Conservation (phyloP, 768 basidiomycete species). For the Sporobolomyces roseus region DNA sequence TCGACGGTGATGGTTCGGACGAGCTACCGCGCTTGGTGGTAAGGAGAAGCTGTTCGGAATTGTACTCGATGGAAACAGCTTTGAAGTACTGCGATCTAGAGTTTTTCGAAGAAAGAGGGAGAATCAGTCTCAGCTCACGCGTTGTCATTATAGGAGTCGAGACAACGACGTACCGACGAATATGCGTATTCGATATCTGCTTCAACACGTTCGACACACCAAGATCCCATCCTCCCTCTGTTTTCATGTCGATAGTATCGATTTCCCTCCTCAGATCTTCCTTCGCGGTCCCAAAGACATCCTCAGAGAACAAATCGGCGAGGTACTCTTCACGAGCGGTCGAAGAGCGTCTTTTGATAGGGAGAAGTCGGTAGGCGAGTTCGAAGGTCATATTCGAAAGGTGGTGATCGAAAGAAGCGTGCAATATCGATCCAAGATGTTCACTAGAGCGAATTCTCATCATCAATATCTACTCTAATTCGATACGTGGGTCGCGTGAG, state of each 20-base stretch:
- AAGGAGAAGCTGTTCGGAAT: not conserved
- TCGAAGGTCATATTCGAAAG: conserved; percentile 9
- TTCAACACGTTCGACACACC: not conserved
- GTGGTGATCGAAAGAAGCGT: conserved; percentile 10
- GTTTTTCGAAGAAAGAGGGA: not conserved
- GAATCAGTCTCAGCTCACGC: not conserved
- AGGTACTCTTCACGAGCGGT: not conserved
- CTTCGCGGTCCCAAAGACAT: not conserved
- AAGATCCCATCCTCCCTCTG: not conserved
- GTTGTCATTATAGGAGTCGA: not conserved
- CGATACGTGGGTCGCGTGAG: not conserved
- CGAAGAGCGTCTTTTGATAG: not conserved
- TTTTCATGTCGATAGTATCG: not conserved
- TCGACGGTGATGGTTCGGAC: not conserved
- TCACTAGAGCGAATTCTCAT: too few relatives aligned
- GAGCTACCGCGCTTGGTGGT: not conserved
- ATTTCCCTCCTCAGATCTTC: not conserved
- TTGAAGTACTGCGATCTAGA: too few relatives aligned
- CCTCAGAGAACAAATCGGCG: not conserved
- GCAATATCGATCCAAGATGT: conserved; percentile 7
- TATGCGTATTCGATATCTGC: not conserved
- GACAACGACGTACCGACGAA: not conserved
- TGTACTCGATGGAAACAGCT: too few relatives aligned
- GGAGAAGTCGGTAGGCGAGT: conserved; percentile 19
- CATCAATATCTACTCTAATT: too few relatives aligned